Base-by-base conservation (phyloP, 2,329 filamentous ascomycete genomes). In the Sporothrix brasiliensis region DNA sequence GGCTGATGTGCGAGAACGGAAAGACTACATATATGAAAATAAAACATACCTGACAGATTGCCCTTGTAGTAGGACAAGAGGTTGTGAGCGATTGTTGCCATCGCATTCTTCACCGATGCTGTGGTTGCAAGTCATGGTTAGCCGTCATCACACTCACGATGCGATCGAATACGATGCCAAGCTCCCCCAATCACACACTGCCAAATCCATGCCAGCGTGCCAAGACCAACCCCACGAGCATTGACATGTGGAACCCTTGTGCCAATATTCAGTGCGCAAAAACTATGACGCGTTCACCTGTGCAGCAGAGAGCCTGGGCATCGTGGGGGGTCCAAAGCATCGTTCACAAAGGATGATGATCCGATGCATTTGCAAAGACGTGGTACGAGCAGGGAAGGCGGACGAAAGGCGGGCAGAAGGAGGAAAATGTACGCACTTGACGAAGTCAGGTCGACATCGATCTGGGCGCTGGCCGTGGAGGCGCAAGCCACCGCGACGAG, bases 61-160 rank as follows among this genome's bases (percentile, higher is more conserved):
- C 84, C 85, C 50, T 82, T 78, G 77, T 87, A 87, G 74, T 83
- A 83, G 16, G 80, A 75, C 77, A 86, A 82, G 19, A 86, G 78
- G 69, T 87, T 84, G 76, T 83, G 80, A 14, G 84, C 84, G 21
- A 87, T 80, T 13, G 79, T 79, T 54, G 79, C 76, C n/a, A 85
- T 83, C 0, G 83, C 80, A 3, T 78, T 67, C 58, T 80, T 82
- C 73, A 86, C 85, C 11, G 82, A 82, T 2, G 78, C 85, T 86
- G 27, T n/a, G 6, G 56, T 16, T 44, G 50, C 30, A 58, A 53
- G 49, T 47, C 1, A 14, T 24, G 50, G 56, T 72, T 58, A 68
- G 70, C 63, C 44, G 41, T 63, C 53, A 27, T 27, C 39, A 39
- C 53, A 21, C 41, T 54, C 50, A 41, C 56, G 50, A 63, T 50